Evolutionary conservation across 2,329 filamentous ascomycete genomes (phyloP).

Genomic region (Chalaropsis thielavioides): DNA sequence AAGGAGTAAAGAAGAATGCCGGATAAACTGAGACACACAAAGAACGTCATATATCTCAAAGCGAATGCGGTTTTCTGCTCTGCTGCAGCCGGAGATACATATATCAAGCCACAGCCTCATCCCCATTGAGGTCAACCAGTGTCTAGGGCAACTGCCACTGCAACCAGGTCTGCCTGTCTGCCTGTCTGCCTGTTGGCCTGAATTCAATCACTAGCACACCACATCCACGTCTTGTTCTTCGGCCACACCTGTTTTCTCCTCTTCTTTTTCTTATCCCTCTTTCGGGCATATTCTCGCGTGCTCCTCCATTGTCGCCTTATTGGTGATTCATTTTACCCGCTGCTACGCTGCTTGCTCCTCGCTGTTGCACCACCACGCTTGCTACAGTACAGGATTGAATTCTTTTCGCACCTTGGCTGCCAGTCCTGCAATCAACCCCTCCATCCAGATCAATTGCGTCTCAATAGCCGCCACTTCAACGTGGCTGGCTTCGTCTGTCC

Average conservation of each 20-base stretch:
- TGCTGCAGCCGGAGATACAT: too few species aligned
- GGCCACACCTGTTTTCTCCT: not conserved
- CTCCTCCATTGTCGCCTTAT: not conserved
- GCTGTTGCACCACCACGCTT: not conserved
- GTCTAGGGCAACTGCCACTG: not conserved
- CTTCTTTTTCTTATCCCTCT: not conserved
- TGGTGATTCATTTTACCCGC: not conserved
- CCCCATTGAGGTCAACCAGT: too few species aligned
- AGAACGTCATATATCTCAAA: not conserved
- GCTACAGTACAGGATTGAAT: not conserved
- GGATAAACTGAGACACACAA: not conserved
- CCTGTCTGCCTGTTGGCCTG: not conserved
- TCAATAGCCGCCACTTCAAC: slow-evolving; percentile 18
- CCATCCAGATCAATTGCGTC: slow-evolving; percentile 7
- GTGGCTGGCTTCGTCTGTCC: slow-evolving; percentile 14
- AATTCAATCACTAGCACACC: not conserved
- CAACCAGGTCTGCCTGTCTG: not conserved
- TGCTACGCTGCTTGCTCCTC: not conserved
- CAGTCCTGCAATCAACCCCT: not conserved
- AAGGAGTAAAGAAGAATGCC: not conserved
- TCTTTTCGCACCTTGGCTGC: slow-evolving; percentile 6
- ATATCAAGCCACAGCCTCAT: too few species aligned
- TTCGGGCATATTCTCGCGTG: not conserved
- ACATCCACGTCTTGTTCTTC: not conserved
- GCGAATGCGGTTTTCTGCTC: too few species aligned